Percentiles rank a stretch among this genome's conserved stretches.
phyloP scores from a whole-genome alignment of 257 asterid species.

The Solanum stenotomum region DNA sequence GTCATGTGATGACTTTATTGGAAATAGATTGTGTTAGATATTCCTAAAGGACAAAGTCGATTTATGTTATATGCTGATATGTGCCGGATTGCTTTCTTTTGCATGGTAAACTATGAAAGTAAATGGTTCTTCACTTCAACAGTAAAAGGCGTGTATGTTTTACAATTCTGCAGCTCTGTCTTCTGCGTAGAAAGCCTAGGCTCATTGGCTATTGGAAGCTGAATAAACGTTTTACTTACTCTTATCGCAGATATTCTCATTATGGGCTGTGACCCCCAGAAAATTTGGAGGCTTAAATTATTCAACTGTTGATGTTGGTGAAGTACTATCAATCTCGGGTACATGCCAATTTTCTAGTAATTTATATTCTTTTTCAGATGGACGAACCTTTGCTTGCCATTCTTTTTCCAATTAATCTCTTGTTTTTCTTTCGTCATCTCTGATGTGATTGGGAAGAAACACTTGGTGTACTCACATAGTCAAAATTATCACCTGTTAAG shows the following conservation, averaged over 20 bases:
- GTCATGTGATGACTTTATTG: not conserved
- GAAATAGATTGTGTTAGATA: not conserved
- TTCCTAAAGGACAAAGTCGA: not conserved
- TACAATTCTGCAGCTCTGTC: not conserved
- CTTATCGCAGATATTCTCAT: slow-evolving; percentile 55
- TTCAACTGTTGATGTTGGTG: slow-evolving; percentile 62
- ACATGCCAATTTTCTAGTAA: not conserved
- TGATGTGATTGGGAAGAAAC: not conserved
- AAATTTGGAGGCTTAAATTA: slow-evolving; percentile 65
- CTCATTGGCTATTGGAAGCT: not conserved
- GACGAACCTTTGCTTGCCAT: not conserved
- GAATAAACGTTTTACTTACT: not conserved
- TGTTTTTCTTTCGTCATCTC: not conserved
- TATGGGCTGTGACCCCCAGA: slow-evolving; percentile 84
- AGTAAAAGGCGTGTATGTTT: not conserved
- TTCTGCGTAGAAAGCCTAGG: not conserved
- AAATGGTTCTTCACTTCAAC: not conserved
- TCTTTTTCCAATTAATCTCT: not conserved
- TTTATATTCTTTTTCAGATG: not conserved
- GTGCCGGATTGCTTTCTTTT: not conserved
- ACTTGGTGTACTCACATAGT: not conserved
- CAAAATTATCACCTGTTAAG: not conserved
- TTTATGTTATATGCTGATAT: not conserved
- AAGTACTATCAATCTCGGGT: slow-evolving; percentile 75
- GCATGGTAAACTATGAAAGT: not conserved